These are phyloP conservation scores for Selenicereus undatus DNA, from an alignment of 148 eudicot species.

Conservation along the genomic window DNA sequence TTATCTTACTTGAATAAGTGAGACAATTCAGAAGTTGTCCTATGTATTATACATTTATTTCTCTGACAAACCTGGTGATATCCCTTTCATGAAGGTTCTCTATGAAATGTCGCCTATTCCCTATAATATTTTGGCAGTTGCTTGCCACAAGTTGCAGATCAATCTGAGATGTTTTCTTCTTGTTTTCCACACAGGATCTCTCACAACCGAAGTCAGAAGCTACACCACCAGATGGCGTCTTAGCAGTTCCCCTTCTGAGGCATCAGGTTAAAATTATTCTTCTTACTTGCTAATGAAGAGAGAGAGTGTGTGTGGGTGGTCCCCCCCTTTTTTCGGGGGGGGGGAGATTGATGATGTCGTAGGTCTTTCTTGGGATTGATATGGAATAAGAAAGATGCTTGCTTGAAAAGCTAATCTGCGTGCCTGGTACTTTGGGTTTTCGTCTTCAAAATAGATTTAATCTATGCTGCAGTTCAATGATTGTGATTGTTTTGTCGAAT, in stretches of 20 bases:
- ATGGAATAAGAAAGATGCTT: background rate
- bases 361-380: background rate
- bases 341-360: background rate
- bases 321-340: background rate
- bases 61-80: no score
- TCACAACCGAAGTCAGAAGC: slow-evolving; percentile 79
- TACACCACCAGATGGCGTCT: slow-evolving; percentile 62
- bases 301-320: no score
- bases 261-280: slow-evolving; percentile 62
- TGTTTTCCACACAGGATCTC: slow-evolving; percentile 59
- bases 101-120: background rate
- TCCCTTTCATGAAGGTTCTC: background rate
- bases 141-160: background rate
- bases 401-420: no score
- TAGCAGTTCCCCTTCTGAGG: slow-evolving; percentile 75
- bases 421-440: background rate
- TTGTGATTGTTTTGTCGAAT: background rate
- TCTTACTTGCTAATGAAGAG: background rate
- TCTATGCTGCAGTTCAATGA: background rate
- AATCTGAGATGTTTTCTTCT: background rate
- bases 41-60: no score
- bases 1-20: background rate
- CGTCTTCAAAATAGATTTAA: background rate
- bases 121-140: background rate
- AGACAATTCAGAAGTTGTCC: no score